These are phyloP conservation scores for Starmerella lactis-condensi DNA, from an alignment of 805 yeast species.

Conservation along the genomic window DNA sequence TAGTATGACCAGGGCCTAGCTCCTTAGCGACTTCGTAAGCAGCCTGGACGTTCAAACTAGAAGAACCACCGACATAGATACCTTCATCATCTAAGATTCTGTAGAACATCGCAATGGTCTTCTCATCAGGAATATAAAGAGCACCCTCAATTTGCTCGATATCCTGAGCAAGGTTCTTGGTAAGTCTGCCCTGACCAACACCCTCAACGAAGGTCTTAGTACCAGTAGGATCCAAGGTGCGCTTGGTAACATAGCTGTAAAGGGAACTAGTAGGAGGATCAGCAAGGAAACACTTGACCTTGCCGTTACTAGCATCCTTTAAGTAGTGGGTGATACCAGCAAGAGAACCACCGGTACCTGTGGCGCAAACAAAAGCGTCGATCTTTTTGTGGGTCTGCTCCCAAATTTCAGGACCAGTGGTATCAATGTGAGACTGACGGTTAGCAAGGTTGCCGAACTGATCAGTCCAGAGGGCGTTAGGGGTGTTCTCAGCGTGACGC, in stretches of 20 bases:
- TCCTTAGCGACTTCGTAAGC: slow-evolving; percentile 58
- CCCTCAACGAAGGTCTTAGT: slow-evolving; percentile 78
- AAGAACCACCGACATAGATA: slow-evolving; percentile 74
- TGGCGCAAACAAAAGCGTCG: slow-evolving; percentile 73
- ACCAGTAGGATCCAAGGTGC: slow-evolving; percentile 60
- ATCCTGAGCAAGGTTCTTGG: slow-evolving; percentile 61
- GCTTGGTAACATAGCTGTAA: slow-evolving; percentile 55
- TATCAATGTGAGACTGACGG: slow-evolving; percentile 70
- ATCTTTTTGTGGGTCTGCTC: slow-evolving; percentile 59
- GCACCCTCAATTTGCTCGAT: slow-evolving; percentile 65
- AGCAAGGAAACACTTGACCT: slow-evolving; percentile 50
- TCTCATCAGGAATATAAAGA: slow-evolving; percentile 55
- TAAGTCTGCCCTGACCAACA: slow-evolving; percentile 87
- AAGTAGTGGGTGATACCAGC: slow-evolving; percentile 71
- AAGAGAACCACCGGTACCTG: slow-evolving; percentile 87
- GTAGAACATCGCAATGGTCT: slow-evolving; percentile 68
- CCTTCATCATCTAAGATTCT: slow-evolving; percentile 78
- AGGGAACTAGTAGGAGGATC: slow-evolving; percentile 90
- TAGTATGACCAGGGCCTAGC: slow-evolving; percentile 59
- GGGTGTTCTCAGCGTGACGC: slow-evolving; percentile 58
- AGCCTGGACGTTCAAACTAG: slow-evolving; percentile 79
- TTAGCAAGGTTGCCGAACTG: slow-evolving; percentile 82
- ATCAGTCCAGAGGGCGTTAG: slow-evolving; percentile 81
- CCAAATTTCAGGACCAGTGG: slow-evolving; percentile 90
- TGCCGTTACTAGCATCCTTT: slow-evolving; percentile 46